Conservation (phyloP, 805 yeast species). For the Yamadazyma sp. region DNA sequence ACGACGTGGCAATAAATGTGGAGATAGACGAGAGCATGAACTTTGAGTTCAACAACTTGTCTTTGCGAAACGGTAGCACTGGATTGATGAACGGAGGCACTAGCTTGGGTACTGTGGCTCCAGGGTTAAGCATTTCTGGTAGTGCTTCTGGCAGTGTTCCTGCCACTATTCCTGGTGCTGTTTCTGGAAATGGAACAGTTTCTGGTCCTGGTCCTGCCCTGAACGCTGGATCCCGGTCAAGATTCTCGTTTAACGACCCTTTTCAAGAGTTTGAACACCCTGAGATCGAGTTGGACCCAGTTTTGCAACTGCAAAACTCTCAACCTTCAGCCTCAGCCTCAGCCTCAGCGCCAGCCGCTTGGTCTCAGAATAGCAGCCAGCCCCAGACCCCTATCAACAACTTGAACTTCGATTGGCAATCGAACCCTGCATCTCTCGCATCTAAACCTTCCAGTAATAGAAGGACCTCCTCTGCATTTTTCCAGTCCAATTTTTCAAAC, state of each 20-base stretch:
- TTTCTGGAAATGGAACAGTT: not conserved
- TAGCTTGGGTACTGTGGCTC: not conserved
- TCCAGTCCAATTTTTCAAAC: slow-evolving; percentile 24
- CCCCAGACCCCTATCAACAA: slow-evolving; percentile 18
- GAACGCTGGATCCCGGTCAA: slow-evolving; percentile 44
- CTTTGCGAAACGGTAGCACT: slow-evolving; percentile 12
- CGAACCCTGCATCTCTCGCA: slow-evolving; percentile 22
- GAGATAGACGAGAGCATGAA: slow-evolving; percentile 23
- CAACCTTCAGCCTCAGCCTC: not conserved
- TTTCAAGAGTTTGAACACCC: slow-evolving; percentile 19
- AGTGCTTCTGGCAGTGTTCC: slow-evolving; percentile 1
- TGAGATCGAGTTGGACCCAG: not conserved
- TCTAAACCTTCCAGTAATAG: slow-evolving; percentile 42
- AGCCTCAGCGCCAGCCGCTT: not conserved
- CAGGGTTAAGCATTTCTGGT: not conserved
- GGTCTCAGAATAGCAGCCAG: slow-evolving; percentile 13
- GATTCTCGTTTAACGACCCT: slow-evolving; percentile 71
- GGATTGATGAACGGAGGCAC: not conserved
- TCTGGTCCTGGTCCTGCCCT: slow-evolving; percentile 14
- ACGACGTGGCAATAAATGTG: slow-evolving; percentile 35
- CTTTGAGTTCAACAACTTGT: slow-evolving; percentile 12
- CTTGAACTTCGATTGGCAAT: slow-evolving; percentile 18
- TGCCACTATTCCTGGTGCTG: slow-evolving; percentile 7
- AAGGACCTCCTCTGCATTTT: slow-evolving; percentile 55
- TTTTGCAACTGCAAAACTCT: not conserved